These are phyloP conservation scores for Polyporus arcularius DNA, from an alignment of 768 basidiomycete species.

Conservation along the genomic window DNA sequence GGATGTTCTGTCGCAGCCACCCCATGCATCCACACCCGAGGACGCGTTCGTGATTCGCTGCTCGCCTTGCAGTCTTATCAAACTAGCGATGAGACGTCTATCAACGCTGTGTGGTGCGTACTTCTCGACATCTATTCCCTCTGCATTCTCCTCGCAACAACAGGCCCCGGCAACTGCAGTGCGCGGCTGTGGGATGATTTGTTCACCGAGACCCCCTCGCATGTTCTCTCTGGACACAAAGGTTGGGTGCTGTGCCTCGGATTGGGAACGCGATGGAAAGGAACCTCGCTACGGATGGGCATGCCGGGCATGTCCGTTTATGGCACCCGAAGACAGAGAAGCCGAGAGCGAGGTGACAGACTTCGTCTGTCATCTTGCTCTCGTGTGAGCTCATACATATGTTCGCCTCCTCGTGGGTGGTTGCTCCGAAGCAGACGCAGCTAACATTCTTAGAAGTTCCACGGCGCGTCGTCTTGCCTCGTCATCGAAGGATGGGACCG, in stretches of 20 bases:
- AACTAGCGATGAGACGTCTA: constrained; percentile 92
- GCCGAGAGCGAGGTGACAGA: constrained; percentile 82
- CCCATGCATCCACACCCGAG: constrained; percentile 76
- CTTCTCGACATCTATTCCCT: background rate
- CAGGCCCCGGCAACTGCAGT: constrained; percentile 92
- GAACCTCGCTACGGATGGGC: constrained; percentile 88
- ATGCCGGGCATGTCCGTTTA: constrained; percentile 85
- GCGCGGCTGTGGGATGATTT: constrained; percentile 89
- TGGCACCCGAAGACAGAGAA: constrained; percentile 96
- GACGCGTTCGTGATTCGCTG: constrained; percentile 87
- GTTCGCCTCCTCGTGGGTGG: constrained; percentile 41
- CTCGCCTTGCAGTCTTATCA: constrained; percentile 96
- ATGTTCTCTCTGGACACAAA: constrained; percentile 83
- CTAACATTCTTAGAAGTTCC: constrained; percentile 56
- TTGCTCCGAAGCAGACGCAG: constrained; percentile 1
- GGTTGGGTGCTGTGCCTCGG: constrained; percentile 98
- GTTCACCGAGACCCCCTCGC: constrained; percentile 87
- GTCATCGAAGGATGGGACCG: constrained; percentile 94
- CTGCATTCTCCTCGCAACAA: constrained; percentile 62
- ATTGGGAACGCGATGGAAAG: constrained; percentile 91
- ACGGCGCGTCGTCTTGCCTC: constrained; percentile 84
- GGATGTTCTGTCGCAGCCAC: constrained; percentile 76
- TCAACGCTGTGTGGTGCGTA: constrained; percentile 80
- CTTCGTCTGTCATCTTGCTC: constrained; percentile 94
- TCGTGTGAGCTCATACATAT: constrained; percentile 97